These are phyloP conservation scores for Cytospora mali DNA, from an alignment of 2,329 filamentous ascomycete genomes.

Conservation along the genomic window DNA sequence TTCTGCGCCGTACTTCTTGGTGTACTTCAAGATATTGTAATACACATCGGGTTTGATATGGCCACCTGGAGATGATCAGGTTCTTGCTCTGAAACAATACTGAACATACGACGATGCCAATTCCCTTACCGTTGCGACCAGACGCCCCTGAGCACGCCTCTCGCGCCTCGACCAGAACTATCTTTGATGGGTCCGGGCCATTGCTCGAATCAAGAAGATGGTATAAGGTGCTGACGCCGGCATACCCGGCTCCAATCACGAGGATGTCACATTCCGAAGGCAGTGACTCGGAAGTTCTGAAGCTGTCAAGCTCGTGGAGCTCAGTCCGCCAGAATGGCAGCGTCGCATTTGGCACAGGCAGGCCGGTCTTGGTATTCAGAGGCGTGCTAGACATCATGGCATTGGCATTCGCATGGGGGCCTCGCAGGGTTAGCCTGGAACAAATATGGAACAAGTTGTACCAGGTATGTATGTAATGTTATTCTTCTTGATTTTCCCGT, in stretches of 20 bases:
- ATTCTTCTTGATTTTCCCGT: background rate
- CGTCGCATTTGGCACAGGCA: slow-evolving; percentile 14
- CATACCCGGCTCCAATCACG: slow-evolving; percentile 51
- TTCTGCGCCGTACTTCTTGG: slow-evolving; percentile 11
- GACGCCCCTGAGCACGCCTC: slow-evolving; percentile 42
- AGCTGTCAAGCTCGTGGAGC: slow-evolving; percentile 39
- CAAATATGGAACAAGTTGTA: too few species aligned
- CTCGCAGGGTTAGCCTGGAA: background rate
- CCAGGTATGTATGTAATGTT: background rate
- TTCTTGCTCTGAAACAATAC: background rate
- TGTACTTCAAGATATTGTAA: slow-evolving; percentile 18
- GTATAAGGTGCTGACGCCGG: slow-evolving; percentile 47
- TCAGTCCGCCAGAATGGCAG: slow-evolving; percentile 46
- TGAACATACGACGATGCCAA: background rate
- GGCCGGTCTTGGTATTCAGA: background rate
- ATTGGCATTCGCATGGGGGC: background rate
- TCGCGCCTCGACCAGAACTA: slow-evolving; percentile 40
- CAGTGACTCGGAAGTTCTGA: slow-evolving; percentile 41
- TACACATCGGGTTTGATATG: slow-evolving; percentile 25
- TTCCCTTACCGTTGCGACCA: slow-evolving; percentile 40
- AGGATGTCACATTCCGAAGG: slow-evolving; percentile 46
- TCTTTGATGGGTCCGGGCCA: slow-evolving; percentile 16
- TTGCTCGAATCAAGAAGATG: slow-evolving; percentile 38
- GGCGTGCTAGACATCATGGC: background rate
- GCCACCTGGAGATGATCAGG: slow-evolving; percentile 10